Evolutionary conservation across 306 rosid species (phyloP).

Genomic region (Inga laurina): DNA sequence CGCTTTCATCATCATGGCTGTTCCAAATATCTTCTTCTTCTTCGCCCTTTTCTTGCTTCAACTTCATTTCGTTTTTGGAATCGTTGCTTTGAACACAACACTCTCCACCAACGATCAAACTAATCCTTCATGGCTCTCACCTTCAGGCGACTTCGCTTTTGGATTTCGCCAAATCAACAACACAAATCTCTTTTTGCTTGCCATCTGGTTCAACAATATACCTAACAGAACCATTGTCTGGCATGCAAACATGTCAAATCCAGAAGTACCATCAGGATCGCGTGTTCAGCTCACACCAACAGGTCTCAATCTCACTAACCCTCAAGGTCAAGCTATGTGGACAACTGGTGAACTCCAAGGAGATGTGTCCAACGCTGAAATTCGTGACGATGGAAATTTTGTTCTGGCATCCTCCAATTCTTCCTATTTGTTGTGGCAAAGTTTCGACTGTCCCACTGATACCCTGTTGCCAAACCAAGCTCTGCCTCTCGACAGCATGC

Average conservation of each 20-base stretch:
- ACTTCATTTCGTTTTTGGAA: not conserved
- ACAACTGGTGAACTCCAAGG: not conserved
- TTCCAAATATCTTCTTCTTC: not conserved
- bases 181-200: constrained; percentile 37
- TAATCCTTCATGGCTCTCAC: constrained; percentile 30
- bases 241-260: constrained; percentile 26
- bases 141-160: constrained; percentile 50
- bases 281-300: constrained; percentile 24
- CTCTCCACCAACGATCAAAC: constrained; percentile 27
- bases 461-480: constrained; percentile 60
- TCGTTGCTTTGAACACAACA: not conserved
- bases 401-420: constrained; percentile 33
- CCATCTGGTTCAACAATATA: constrained; percentile 53
- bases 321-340: constrained; percentile 32
- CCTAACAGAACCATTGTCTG: constrained; percentile 46
- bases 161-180: constrained; percentile 41
- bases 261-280: constrained; percentile 41
- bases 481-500: not conserved
- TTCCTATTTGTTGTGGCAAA: constrained; percentile 42
- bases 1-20: constrained; percentile 14
- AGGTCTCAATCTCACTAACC: constrained; percentile 36
- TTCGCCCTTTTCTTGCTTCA: constrained; percentile 10
- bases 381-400: constrained; percentile 62
- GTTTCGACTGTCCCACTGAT: constrained; percentile 60
- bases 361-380: constrained; percentile 33